Conservation (phyloP, 352 stramenopile genomes). For the Pythium chondricola region DNA sequence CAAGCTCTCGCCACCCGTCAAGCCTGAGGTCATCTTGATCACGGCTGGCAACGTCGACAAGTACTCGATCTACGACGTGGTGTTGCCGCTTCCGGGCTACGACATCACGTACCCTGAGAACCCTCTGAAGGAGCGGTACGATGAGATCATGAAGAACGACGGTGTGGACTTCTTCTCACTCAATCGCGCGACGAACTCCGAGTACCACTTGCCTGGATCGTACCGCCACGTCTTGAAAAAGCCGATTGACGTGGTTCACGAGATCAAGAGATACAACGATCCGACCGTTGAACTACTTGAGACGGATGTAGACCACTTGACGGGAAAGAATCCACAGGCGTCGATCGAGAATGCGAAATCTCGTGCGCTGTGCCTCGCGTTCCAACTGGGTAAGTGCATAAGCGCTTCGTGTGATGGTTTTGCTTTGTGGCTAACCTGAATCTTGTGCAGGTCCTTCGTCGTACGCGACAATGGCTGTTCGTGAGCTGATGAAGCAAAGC, state of each 20-base stretch:
- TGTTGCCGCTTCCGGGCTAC: conserved; percentile 94
- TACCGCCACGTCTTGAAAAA: conserved; percentile 92
- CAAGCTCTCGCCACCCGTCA: conserved; percentile 9
- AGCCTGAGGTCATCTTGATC: conserved; percentile 41
- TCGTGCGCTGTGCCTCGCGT: conserved; percentile 73
- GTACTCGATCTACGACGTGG: conserved; percentile 93
- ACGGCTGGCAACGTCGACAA: conserved; percentile 86
- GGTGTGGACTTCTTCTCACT: conserved; percentile 66
- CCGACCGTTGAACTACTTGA: conserved; percentile 87
- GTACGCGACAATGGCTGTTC: conserved; percentile 95
- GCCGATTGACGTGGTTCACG: conserved; percentile 83
- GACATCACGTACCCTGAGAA: conserved; percentile 88
- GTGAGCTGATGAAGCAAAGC: conserved; percentile 94
- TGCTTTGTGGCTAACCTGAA: neutral
- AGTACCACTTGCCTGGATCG: conserved; percentile 90
- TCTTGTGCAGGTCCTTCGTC: conserved; percentile 58
- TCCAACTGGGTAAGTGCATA: conserved; percentile 52
- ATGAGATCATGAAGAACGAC: conserved; percentile 52
- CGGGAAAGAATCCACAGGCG: conserved; percentile 21
- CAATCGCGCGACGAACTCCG: conserved; percentile 65
- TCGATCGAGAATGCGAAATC: conserved; percentile 62
- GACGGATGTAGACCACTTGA: conserved; percentile 89
- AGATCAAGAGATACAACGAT: conserved; percentile 92
- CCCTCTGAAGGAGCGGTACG: conserved; percentile 55
- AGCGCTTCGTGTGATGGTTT: neutral